Percentiles rank a stretch among this genome's conserved stretches.
phyloP scores from a whole-genome alignment of 129 eudicot genomes.

The sunflower (Helianthus annuus) region DNA sequence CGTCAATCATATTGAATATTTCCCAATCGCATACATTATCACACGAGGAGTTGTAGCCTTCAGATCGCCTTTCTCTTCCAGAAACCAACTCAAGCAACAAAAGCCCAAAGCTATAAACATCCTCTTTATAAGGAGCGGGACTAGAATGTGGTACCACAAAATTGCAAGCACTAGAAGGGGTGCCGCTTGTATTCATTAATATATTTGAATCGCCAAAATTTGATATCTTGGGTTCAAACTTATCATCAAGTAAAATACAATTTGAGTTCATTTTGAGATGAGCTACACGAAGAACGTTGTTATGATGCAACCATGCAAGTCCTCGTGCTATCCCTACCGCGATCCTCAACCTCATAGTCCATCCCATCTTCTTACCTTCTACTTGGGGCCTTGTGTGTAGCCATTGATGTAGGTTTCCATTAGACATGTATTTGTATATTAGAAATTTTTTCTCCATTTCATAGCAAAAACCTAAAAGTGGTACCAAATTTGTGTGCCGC shows the following conservation, averaged over 20 bases:
- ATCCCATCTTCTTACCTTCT: slow-evolving; percentile 32
- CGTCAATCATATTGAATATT: neutral
- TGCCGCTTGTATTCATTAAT: slow-evolving; percentile 40
- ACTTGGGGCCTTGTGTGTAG: slow-evolving; percentile 33
- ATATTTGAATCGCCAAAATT: slow-evolving; percentile 49
- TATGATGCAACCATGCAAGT: slow-evolving; percentile 61
- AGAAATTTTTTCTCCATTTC: slow-evolving; percentile 40
- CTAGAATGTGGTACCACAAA: slow-evolving; percentile 40
- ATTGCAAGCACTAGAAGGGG: slow-evolving; percentile 19
- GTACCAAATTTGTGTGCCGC: slow-evolving; percentile 42
- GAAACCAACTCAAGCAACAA: slow-evolving; percentile 71
- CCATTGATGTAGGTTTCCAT: slow-evolving; percentile 54
- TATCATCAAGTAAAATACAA: slow-evolving; percentile 46
- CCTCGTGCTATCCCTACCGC: slow-evolving; percentile 57
- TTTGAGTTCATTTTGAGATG: slow-evolving; percentile 51
- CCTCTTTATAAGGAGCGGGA: slow-evolving; percentile 55
- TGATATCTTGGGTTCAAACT: slow-evolving; percentile 58
- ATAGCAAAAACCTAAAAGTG: slow-evolving; percentile 47
- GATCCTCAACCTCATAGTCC: slow-evolving; percentile 54
- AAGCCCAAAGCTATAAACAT: slow-evolving; percentile 76
- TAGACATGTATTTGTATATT: slow-evolving; percentile 48
- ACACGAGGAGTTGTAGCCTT: neutral
- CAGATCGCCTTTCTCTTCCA: slow-evolving; percentile 32
- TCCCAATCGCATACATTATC: neutral
- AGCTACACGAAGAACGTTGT: slow-evolving; percentile 38